Conservation (phyloP, 805 yeast species). For the Sporopachydermia lactativora region DNA sequence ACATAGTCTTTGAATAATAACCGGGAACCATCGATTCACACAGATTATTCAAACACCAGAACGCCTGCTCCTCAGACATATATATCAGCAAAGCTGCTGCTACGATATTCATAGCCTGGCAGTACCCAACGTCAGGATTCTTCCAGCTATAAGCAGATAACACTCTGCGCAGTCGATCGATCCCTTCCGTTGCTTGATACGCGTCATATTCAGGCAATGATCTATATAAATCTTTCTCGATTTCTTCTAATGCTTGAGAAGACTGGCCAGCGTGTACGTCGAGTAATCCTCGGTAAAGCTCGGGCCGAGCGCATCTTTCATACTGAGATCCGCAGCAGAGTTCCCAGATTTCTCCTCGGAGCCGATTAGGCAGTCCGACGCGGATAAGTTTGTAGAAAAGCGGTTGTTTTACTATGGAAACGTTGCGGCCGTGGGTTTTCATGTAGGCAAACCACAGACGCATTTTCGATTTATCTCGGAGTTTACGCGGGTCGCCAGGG, state of each 20-base stretch:
- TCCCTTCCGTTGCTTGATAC: constrained; percentile 78
- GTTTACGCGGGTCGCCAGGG: constrained; percentile 75
- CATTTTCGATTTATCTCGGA: constrained; percentile 73
- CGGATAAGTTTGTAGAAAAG: constrained; percentile 72
- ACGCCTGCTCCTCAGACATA: constrained; percentile 95
- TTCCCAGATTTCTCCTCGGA: constrained; percentile 97
- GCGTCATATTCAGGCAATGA: constrained; percentile 95
- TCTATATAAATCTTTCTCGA: constrained; percentile 88
- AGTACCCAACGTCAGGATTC: constrained; percentile 92
- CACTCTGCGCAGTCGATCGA: constrained; percentile 70
- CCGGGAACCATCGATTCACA: constrained; percentile 89
- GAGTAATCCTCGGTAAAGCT: constrained; percentile 44
- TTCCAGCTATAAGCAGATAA: constrained; percentile 93
- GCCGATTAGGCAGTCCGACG: constrained; percentile 86
- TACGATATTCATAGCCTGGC: constrained; percentile 97
- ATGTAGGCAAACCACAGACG: constrained; percentile 91
- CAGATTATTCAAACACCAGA: constrained; percentile 72
- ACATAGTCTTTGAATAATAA: constrained; percentile 93
- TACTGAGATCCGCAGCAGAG: constrained; percentile 77
- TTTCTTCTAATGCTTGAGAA: constrained; percentile 87
- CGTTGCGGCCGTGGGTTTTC: constrained; percentile 69
- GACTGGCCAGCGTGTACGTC: constrained; percentile 45
- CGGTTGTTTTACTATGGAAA: constrained; percentile 59
- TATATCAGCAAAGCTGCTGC: constrained; percentile 65
- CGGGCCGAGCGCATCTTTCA: constrained; percentile 45